A percentile compares a stretch with the other conserved stretches of the same genome.
These are phyloP conservation scores for Centrapalus pauciflorus DNA, from an alignment of 129 eudicot species.

Conservation along the genomic window DNA sequence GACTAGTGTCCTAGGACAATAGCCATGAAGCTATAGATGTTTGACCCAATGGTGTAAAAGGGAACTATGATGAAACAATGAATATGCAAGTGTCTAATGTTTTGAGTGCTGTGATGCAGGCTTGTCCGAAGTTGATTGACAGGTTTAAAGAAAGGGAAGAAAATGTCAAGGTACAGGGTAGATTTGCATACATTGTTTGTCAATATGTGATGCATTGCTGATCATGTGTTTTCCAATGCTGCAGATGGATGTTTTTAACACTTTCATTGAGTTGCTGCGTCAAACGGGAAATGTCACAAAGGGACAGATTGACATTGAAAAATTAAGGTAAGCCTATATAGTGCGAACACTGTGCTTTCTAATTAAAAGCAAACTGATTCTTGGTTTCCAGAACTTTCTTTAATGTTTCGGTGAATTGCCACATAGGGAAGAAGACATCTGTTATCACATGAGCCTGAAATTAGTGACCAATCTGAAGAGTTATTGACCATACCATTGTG, in stretches of 20 bases:
- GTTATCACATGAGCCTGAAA: not conserved
- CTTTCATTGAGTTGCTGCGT: conserved; percentile 90
- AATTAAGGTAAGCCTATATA: conserved; percentile 55
- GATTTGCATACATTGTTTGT: conserved; percentile 1
- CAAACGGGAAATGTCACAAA: conserved; percentile 95
- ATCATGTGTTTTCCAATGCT: conserved; percentile 13
- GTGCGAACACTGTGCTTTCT: not conserved
- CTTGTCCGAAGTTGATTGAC: conserved; percentile 96
- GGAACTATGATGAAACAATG: not conserved
- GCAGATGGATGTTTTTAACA: conserved; percentile 97
- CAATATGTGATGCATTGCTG: conserved; percentile 7
- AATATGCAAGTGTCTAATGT: not conserved
- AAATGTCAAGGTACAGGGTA: conserved; percentile 75
- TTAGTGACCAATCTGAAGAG: no score
- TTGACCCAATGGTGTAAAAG: not conserved
- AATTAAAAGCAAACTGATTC: not conserved
- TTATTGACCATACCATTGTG: no score
- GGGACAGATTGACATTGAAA: conserved; percentile 77
- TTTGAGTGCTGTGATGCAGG: conserved; percentile 42
- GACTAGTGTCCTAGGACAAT: not conserved
- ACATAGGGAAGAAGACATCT: not conserved
- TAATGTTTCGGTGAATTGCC: not conserved
- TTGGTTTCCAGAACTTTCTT: no score
- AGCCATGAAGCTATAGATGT: not conserved
- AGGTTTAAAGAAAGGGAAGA: conserved; percentile 99